Percentiles rank a stretch among this genome's conserved stretches.
Evolutionary conservation across 352 stramenopile species (phyloP).

Genomic region (Globisporangium nagaii): DNA sequence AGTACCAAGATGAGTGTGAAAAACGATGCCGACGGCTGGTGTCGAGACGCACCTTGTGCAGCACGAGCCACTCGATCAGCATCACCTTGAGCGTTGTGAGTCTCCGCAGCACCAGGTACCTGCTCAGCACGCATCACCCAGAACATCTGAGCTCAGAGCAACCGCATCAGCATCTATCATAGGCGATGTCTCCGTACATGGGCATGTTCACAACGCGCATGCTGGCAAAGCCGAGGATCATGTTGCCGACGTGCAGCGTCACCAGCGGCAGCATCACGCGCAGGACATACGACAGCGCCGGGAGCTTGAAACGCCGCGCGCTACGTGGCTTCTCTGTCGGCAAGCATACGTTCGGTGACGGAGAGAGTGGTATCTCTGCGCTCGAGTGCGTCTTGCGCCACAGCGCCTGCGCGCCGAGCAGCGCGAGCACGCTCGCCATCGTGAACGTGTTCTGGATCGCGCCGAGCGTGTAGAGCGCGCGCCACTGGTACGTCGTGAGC

Average conservation of each 20-base stretch:
- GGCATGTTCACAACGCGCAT: constrained; percentile 69
- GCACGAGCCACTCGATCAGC: constrained; percentile 71
- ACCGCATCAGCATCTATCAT: background rate
- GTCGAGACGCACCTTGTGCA: constrained; percentile 47
- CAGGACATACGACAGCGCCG: constrained; percentile 11
- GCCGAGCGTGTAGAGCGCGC: constrained; percentile 51
- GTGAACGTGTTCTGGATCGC: constrained; percentile 64
- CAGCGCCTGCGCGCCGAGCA: constrained; percentile 18
- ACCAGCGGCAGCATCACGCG: constrained; percentile 45
- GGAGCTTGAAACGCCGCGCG: background rate
- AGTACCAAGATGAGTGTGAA: background rate
- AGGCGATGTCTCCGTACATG: constrained; percentile 33
- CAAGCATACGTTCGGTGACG: background rate
- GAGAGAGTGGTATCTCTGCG: too few species aligned
- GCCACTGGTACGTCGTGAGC: constrained; percentile 57
- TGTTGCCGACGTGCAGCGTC: constrained; percentile 51
- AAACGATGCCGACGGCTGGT: too few species aligned
- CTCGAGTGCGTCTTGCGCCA: background rate
- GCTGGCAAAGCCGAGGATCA: constrained; percentile 58
- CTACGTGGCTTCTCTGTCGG: background rate
- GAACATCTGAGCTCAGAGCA: background rate
- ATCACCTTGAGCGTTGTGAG: constrained; percentile 74
- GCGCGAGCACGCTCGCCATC: constrained; percentile 27
- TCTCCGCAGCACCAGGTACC: constrained; percentile 58
- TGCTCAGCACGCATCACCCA: constrained; percentile 1